Conservation (phyloP, 2,329 filamentous ascomycete species). For the Trichoderma oligosporum region DNA sequence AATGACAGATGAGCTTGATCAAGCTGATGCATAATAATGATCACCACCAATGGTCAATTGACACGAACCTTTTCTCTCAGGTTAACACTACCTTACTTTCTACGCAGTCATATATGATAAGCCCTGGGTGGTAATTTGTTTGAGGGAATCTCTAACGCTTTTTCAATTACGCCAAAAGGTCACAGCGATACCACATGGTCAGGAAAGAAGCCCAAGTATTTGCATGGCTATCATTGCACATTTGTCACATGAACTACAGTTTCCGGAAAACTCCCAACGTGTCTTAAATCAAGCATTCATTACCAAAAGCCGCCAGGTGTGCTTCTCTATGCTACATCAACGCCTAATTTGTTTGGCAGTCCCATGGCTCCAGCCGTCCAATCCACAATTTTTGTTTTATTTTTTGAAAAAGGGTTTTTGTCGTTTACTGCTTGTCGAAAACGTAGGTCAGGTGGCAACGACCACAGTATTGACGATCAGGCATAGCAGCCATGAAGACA, state of each 20-base stretch:
- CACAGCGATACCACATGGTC: too few relatives aligned
- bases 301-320: constrained; percentile 39
- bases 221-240: constrained; percentile 13
- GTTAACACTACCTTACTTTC: too few relatives aligned
- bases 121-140: too few relatives aligned
- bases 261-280: constrained; percentile 17
- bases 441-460: constrained; percentile 71
- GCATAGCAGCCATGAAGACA: constrained; percentile 99
- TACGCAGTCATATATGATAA: too few relatives aligned
- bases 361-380: constrained; percentile 32
- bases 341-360: constrained; percentile 35
- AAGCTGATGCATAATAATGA: too few relatives aligned
- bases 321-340: constrained; percentile 43
- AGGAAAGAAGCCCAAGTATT: not conserved
- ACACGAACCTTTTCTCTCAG: too few relatives aligned
- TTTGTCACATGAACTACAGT: constrained; percentile 20
- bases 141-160: too few relatives aligned
- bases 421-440: constrained; percentile 61
- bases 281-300: constrained; percentile 38
- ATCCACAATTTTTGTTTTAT: constrained; percentile 28
- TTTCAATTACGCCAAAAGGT: too few relatives aligned
- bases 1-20: too few relatives aligned
- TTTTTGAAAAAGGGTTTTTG: constrained; percentile 25
- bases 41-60: too few relatives aligned
- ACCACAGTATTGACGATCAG: constrained; percentile 97